Evolutionary conservation across 139 green algal species (phyloP).

Genomic region (Tetradesmus obliquus): DNA sequence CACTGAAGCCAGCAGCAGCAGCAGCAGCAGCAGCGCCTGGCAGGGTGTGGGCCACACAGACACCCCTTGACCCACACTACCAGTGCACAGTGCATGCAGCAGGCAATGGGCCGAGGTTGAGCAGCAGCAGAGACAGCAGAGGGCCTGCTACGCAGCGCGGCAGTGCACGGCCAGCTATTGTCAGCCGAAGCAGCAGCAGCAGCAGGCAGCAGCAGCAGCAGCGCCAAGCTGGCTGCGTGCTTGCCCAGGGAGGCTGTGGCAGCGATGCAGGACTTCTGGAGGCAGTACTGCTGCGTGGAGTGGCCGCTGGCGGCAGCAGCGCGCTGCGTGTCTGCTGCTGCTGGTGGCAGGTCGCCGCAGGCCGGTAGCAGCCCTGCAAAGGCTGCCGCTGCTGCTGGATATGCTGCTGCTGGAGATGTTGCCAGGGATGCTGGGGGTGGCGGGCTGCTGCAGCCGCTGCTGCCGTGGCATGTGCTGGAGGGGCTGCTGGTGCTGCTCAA

Average conservation of each 20-base stretch:
- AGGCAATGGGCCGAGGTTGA: no score
- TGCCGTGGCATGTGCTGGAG: neutral
- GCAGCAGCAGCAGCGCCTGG: neutral
- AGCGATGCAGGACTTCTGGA: constrained; percentile 14
- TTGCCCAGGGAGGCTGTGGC: neutral
- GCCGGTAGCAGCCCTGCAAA: neutral
- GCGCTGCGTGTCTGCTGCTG: constrained; percentile 1
- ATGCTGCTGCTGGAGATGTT: neutral
- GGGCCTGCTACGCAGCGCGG: neutral
- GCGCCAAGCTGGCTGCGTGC: neutral
- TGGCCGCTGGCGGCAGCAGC: neutral
- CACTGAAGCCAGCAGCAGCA: neutral
- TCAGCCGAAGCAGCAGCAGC: neutral
- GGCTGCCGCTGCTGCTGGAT: neutral
- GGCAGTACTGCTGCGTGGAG: constrained; percentile 12
- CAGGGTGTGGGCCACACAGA: neutral
- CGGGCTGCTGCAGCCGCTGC: neutral
- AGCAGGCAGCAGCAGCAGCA: neutral
- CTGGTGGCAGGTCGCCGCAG: neutral
- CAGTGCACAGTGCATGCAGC: no score
- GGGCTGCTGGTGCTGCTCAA: neutral
- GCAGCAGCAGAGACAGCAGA: neutral
- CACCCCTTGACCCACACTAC: no score
- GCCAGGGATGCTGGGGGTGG: neutral
- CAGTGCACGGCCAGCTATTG: neutral